Conservation (phyloP, 2,329 filamentous ascomycete species). For the Scytalidium sp. region DNA sequence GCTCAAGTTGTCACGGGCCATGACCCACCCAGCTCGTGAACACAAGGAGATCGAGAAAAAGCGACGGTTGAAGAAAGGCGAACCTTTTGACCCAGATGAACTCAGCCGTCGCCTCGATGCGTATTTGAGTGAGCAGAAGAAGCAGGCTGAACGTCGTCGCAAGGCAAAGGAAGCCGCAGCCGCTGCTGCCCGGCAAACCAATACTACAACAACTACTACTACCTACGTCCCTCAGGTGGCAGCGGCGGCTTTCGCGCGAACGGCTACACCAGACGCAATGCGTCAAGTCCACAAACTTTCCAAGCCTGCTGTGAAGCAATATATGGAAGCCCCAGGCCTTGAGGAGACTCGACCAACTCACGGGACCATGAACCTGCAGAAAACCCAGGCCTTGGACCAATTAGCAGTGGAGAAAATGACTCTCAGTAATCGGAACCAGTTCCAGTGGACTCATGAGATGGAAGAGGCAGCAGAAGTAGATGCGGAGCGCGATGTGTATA, state of each 20-base stretch:
- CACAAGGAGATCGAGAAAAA: slow-evolving; percentile 11
- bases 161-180: slow-evolving; percentile 15
- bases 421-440: slow-evolving; percentile 39
- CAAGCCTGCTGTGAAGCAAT: slow-evolving; percentile 37
- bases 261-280: slow-evolving; percentile 44
- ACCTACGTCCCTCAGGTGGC: slow-evolving; percentile 51
- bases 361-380: slow-evolving; percentile 12
- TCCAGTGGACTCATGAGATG: slow-evolving; percentile 36
- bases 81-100: slow-evolving; percentile 52
- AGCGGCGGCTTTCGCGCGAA: slow-evolving; percentile 51
- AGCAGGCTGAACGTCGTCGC: slow-evolving; percentile 25
- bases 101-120: slow-evolving; percentile 48
- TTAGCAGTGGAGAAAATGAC: slow-evolving; percentile 32
- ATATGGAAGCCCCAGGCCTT: slow-evolving; percentile 31
- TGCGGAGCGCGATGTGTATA: slow-evolving; percentile 22
- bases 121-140: slow-evolving; percentile 49
- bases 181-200: slow-evolving; percentile 9
- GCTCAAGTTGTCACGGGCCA: slow-evolving; percentile 19
- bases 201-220: slow-evolving; percentile 29
- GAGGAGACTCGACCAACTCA: slow-evolving; percentile 13
- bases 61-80: slow-evolving; percentile 22
- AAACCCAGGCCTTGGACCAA: slow-evolving; percentile 20
- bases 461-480: slow-evolving; percentile 33
- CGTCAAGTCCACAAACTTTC: slow-evolving; percentile 42
- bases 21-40: slow-evolving; percentile 19